These are phyloP conservation scores for Candolleomyces efflorescens DNA, from an alignment of 768 basidiomycete species.

Conservation along the genomic window DNA sequence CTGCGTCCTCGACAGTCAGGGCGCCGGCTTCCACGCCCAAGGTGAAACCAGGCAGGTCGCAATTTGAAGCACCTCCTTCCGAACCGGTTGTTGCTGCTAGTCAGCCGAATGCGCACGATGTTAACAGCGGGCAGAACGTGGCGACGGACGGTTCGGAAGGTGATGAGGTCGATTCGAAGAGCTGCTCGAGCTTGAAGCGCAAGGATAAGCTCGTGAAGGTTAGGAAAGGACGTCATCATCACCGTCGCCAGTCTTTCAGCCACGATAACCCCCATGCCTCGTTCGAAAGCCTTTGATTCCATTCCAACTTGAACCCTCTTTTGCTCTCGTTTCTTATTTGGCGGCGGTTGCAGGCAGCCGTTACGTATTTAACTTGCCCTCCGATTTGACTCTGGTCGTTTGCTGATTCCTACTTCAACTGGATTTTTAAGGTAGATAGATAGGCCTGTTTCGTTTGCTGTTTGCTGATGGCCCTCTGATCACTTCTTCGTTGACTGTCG, in stretches of 20 bases:
- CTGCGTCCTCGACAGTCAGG: background rate
- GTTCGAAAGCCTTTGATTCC: background rate
- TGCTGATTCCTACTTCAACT: no score
- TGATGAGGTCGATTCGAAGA: background rate
- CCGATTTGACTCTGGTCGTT: no score
- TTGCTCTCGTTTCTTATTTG: background rate
- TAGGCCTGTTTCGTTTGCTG: no score
- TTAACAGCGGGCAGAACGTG: background rate
- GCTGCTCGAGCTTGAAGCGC: background rate
- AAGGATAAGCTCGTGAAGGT: conserved; percentile 5
- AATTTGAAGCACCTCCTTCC: background rate
- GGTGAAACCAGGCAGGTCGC: background rate
- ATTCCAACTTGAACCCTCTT: background rate
- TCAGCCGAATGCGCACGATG: background rate
- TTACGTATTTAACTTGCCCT: background rate
- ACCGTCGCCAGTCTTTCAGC: conserved; percentile 1
- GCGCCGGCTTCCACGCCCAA: background rate
- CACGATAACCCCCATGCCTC: background rate
- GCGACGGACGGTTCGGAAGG: background rate
- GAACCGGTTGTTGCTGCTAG: background rate
- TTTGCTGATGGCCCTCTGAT: background rate
- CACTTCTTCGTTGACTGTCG: background rate
- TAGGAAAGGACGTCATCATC: background rate
- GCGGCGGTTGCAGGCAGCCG: background rate
- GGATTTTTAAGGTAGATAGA: no score